phyloP scores from a whole-genome alignment of 108 stramenopile genomes.

The Cyclostephanos tholiformis region DNA sequence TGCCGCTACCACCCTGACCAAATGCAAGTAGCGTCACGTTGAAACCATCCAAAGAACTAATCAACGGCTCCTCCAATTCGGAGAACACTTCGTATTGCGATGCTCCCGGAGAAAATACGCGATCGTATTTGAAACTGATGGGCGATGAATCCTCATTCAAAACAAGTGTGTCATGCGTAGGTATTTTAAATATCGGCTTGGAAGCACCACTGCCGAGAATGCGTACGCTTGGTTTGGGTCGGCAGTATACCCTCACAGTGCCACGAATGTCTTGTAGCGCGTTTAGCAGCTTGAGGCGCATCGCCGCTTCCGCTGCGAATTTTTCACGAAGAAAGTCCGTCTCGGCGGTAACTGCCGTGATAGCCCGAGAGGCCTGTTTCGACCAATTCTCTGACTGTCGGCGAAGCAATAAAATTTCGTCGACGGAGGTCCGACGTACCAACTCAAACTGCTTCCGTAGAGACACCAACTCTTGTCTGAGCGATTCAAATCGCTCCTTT shows the following conservation, averaged over 20 bases:
- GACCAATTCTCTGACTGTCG: constrained; percentile 50
- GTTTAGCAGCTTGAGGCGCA: constrained; percentile 69
- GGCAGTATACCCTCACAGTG: constrained; percentile 79
- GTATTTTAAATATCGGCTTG: constrained; percentile 46
- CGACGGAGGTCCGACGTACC: constrained; percentile 48
- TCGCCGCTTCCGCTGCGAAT: constrained; percentile 73
- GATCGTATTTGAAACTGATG: constrained; percentile 88
- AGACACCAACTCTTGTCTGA: neutral
- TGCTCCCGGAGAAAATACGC: constrained; percentile 76
- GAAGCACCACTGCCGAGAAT: neutral
- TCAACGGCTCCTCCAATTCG: constrained; percentile 87
- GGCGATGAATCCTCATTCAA: constrained; percentile 63
- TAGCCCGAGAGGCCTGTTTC: constrained; percentile 39
- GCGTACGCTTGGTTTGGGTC: constrained; percentile 46
- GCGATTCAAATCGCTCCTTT: neutral
- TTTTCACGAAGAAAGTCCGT: constrained; percentile 61
- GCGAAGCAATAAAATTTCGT: constrained; percentile 52
- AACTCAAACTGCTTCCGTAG: constrained; percentile 52
- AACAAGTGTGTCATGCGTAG: constrained; percentile 70
- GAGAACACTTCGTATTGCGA: constrained; percentile 85
- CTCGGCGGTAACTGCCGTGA: constrained; percentile 54
- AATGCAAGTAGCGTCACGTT: constrained; percentile 95
- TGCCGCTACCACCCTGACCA: constrained; percentile 92
- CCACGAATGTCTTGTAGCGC: constrained; percentile 84
- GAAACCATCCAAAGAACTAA: constrained; percentile 93